Conservation (phyloP, 2,329 filamentous ascomycete species). For the Pseudofabraea citricarpa region DNA sequence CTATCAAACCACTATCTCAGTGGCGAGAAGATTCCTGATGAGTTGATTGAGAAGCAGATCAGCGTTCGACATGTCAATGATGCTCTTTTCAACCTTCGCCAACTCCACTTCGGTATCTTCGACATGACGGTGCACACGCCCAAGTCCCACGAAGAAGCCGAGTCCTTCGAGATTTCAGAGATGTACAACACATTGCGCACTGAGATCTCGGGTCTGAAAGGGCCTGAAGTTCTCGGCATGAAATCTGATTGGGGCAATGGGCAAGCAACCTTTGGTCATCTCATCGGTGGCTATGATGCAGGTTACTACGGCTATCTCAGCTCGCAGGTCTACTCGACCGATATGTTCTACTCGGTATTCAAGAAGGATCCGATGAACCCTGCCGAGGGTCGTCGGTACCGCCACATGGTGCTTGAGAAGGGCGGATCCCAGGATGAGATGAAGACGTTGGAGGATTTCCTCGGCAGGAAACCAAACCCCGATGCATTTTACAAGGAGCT, state of each 20-base stretch:
- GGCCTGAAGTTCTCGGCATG: constrained; percentile 62
- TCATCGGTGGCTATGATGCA: constrained; percentile 81
- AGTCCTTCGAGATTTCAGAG: constrained; percentile 58
- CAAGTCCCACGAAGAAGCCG: constrained; percentile 61
- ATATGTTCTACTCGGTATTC: constrained; percentile 84
- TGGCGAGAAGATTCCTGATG: constrained; percentile 65
- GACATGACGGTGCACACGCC: constrained; percentile 79
- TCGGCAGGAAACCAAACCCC: constrained; percentile 70
- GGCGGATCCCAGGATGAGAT: constrained; percentile 79
- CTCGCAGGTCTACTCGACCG: constrained; percentile 75
- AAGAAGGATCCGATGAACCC: constrained; percentile 73
- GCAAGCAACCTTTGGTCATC: constrained; percentile 75
- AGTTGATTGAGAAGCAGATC: constrained; percentile 69
- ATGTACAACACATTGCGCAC: constrained; percentile 70
- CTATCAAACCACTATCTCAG: constrained; percentile 72
- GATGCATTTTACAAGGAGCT: constrained; percentile 80
- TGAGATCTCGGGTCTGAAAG: constrained; percentile 69
- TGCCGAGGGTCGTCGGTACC: constrained; percentile 68
- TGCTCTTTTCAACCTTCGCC: constrained; percentile 71
- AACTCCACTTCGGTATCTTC: constrained; percentile 77
- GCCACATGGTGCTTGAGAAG: constrained; percentile 72
- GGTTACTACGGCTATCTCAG: constrained; percentile 76
- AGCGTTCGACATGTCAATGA: constrained; percentile 77
- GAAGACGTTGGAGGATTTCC: constrained; percentile 71
- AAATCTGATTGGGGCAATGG: constrained; percentile 62